These are phyloP conservation scores for Avicennia marina DNA, from an alignment of 257 asterid species.

Conservation along the genomic window DNA sequence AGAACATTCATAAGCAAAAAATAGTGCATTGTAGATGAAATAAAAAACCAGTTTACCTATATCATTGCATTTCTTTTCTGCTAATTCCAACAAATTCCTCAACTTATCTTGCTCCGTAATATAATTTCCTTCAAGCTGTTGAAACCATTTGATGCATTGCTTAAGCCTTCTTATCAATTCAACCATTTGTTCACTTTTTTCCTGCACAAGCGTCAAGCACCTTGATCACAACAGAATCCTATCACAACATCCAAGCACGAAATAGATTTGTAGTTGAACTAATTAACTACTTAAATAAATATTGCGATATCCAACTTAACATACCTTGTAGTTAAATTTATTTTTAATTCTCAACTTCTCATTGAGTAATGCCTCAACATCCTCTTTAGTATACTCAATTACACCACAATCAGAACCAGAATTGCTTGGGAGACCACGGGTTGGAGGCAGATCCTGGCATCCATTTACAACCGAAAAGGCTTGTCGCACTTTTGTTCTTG, in stretches of 20 bases:
- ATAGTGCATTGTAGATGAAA: neutral
- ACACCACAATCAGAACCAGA: conserved; percentile 56
- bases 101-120: conserved; percentile 48
- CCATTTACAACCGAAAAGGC: conserved; percentile 78
- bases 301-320: neutral
- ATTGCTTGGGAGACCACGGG: conserved; percentile 63
- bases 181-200: conserved; percentile 63
- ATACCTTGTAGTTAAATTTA: conserved; percentile 47
- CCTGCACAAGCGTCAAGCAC: conserved; percentile 35
- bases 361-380: conserved; percentile 59
- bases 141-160: conserved; percentile 84
- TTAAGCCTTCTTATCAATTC: conserved; percentile 69
- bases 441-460: conserved; percentile 58
- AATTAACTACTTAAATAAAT: neutral
- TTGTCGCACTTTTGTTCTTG: conserved; percentile 48
- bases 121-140: conserved; percentile 64
- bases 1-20: neutral
- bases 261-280: neutral
- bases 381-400: conserved; percentile 75
- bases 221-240: conserved; percentile 2
- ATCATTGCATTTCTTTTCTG: conserved; percentile 58
- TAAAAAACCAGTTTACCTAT: conserved; percentile 35
- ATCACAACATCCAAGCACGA: conserved; percentile 1
- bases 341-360: conserved; percentile 71
- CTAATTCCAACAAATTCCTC: conserved; percentile 52